Percentiles rank a stretch among this genome's conserved stretches.
Evolutionary conservation across 73 alveolate genomes (phyloP).

Genomic region (Tetrahymena elliotti): DNA sequence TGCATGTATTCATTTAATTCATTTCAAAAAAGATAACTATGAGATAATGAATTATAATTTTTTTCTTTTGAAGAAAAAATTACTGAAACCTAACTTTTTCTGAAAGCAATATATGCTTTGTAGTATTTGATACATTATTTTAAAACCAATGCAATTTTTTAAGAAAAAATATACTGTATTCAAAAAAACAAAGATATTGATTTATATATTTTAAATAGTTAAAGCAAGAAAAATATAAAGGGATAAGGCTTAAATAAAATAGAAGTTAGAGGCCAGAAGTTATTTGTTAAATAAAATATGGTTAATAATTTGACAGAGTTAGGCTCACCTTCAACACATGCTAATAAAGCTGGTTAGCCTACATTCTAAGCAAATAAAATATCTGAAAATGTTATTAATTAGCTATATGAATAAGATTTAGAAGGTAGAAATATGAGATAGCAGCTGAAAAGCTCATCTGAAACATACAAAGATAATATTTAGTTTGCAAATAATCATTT

Average conservation of each 20-base stretch:
- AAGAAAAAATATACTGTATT: neutral
- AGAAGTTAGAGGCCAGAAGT: neutral
- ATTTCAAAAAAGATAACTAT: neutral
- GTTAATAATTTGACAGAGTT: neutral
- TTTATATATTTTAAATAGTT: neutral
- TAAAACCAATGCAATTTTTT: neutral
- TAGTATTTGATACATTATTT: neutral
- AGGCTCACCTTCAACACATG: neutral
- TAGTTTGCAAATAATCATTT: neutral
- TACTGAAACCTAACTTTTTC: neutral
- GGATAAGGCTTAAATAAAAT: neutral
- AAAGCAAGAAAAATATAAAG: neutral
- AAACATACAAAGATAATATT: neutral
- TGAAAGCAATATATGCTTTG: neutral
- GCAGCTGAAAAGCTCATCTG: neutral
- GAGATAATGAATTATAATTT: neutral
- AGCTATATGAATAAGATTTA: neutral
- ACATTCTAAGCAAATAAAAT: neutral
- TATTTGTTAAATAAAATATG: neutral
- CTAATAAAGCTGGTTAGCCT: neutral
- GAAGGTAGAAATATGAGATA: neutral
- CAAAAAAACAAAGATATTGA: neutral
- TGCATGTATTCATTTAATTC: neutral
- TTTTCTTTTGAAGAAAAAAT: neutral
- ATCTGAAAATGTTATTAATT: neutral